phyloP scores from a whole-genome alignment of 345 rosid genomes.

The Trapa bicornis region DNA sequence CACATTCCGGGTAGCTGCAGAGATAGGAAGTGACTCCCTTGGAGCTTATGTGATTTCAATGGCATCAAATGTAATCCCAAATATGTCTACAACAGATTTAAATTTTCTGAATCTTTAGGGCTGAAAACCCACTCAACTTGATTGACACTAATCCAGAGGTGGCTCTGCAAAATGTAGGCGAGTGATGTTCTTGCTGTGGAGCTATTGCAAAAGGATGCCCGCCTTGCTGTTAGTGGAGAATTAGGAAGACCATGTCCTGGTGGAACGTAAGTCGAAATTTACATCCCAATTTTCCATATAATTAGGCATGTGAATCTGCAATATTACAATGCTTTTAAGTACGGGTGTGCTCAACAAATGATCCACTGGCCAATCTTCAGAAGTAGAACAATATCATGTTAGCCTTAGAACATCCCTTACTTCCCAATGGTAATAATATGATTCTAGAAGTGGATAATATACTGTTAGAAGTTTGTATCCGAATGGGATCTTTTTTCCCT shows the following conservation, averaged over 20 bases:
- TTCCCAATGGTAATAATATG: neutral
- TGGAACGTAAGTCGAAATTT: conserved; percentile 48
- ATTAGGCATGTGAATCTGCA: no score
- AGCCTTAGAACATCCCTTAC: neutral
- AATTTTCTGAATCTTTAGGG: neutral
- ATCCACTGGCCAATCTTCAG: neutral
- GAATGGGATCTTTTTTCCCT: no score
- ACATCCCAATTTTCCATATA: neutral
- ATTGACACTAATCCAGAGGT: neutral
- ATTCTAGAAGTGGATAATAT: neutral
- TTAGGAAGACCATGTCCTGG: conserved; percentile 78
- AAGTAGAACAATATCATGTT: no score
- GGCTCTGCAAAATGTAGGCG: conserved; percentile 34
- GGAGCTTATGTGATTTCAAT: conserved; percentile 98
- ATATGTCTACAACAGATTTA: conserved; percentile 3
- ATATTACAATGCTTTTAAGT: no score
- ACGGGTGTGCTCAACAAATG: neutral
- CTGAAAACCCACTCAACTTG: neutral
- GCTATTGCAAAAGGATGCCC: conserved; percentile 89
- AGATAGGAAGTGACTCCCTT: conserved; percentile 81
- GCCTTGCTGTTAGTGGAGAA: conserved; percentile 77
- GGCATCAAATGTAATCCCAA: conserved; percentile 73
- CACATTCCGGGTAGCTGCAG: conserved; percentile 92
- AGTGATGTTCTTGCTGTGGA: conserved; percentile 97
- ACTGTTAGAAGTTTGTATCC: neutral